A percentile compares a stretch with the other conserved stretches of the same genome.
These are phyloP conservation scores for Auxenochlorella pyrenoidosa DNA, from an alignment of 139 green algal species.

Conservation along the genomic window DNA sequence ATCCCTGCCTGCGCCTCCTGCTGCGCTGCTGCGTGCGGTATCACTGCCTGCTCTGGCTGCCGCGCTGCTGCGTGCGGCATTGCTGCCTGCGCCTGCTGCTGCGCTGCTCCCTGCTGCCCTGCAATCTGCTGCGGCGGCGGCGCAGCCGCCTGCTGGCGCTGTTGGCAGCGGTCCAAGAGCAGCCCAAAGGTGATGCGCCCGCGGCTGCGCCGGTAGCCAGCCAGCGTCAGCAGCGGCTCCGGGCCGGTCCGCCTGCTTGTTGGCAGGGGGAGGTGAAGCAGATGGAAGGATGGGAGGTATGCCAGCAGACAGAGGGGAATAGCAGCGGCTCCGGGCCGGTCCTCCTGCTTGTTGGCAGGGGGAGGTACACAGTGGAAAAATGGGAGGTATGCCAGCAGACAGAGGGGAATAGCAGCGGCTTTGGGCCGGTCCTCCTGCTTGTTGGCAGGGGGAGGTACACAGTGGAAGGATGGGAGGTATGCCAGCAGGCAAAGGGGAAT, in stretches of 20 bases:
- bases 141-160: not conserved
- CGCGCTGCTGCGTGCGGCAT: not conserved
- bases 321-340: constrained; percentile 67
- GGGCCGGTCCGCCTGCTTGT: constrained; percentile 31
- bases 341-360: not conserved
- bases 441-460: too few relatives aligned
- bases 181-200: constrained; percentile 56
- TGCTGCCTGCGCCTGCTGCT: not conserved
- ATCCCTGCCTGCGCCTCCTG: not conserved
- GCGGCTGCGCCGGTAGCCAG: constrained; percentile 58
- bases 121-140: not conserved
- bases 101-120: not conserved
- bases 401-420: constrained; percentile 80
- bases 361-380: too few relatives aligned
- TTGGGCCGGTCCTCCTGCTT: constrained; percentile 30
- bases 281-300: too few relatives aligned
- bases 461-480: too few relatives aligned
- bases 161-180: constrained; percentile 32
- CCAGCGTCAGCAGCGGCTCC: constrained; percentile 69
- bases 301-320: too few relatives aligned
- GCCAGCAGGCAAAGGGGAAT: too few relatives aligned
- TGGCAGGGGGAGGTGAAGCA: too few relatives aligned
- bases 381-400: too few relatives aligned
- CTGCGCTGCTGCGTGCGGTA: too few relatives aligned
- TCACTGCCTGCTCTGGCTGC: not conserved